Base-by-base conservation (phyloP, 129 eudicot species). In the Tanacetum coccineum region DNA sequence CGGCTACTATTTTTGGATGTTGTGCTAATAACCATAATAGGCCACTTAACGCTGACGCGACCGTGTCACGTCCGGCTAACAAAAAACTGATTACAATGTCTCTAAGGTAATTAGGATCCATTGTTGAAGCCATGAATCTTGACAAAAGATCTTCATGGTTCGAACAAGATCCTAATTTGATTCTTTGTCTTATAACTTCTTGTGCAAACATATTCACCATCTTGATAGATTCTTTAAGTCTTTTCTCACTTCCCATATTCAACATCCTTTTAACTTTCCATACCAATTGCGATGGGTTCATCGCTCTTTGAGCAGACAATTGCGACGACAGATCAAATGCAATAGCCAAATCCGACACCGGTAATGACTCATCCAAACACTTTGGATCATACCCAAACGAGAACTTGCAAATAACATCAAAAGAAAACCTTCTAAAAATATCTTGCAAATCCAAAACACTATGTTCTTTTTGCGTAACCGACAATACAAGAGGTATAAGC, bases 21-120 rank as follows among this genome's bases (percentile, higher is more conserved):
- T 67, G 68, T 1, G 88, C 87, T 60, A 88, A 51, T 28, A 88
- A 61, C 79, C 80, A 77, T 32, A 92, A 85, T 53, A 88, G 53
- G 15, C 95, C 81, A 0, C 96, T 92, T 21, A 92, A 76, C 55
- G 84, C 86, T 3, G 98, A 92, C 2, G 96, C 84, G 6, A 92
- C 81, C 6, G 96, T 83, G 76, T 92, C 98, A 9, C 98, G 86
- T 7, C 96, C 96, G 0, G 95, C 98, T 66, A 92, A 68, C 9
- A 88, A 15, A 28, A 92, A 92, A 70, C 96, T 88, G 7, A 92
- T 42, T 15, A 92, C 75, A 20, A 92, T 82, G 45, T 92, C 98
- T 46, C 90, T 67, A 2, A 92, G 78, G 42, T 81, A 92, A 0
- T 51, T 75, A 25, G 82, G 81, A 51, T 92, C 95, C 4, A 71